A percentile compares a stretch with the other conserved stretches of the same genome.
Conservation (phyloP, 352 stramenopile genomes). For the Pythium folliculosum region DNA sequence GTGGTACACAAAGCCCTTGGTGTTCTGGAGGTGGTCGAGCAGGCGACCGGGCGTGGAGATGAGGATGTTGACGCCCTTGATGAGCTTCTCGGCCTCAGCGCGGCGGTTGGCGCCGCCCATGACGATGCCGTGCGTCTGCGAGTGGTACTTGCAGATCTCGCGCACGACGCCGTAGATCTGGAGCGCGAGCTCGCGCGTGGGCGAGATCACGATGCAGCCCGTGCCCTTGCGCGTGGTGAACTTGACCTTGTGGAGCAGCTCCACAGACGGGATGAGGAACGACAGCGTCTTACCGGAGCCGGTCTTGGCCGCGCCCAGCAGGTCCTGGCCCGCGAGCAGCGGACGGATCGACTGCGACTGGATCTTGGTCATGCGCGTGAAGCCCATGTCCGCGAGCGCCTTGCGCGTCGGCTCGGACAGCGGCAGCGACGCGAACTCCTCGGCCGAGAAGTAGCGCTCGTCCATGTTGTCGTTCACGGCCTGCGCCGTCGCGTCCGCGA, state of each 20-base stretch:
- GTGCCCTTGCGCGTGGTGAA: constrained; percentile 96
- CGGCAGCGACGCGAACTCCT: constrained; percentile 90
- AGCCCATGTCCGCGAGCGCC: constrained; percentile 89
- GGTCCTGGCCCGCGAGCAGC: constrained; percentile 94
- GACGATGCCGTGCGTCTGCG: constrained; percentile 96
- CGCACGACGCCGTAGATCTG: constrained; percentile 99
- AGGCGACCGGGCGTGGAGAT: constrained; percentile 97
- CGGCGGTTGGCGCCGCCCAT: constrained; percentile 98
- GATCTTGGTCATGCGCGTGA: constrained; percentile 97
- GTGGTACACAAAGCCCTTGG: constrained; percentile 96
- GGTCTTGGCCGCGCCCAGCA: constrained; percentile 97
- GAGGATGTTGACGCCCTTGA: constrained; percentile 97
- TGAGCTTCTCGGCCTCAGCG: constrained; percentile 94
- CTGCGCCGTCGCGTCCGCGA: constrained; percentile 46
- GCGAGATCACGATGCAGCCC: constrained; percentile 97
- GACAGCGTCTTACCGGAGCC: constrained; percentile 98
- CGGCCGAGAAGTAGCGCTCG: constrained; percentile 86
- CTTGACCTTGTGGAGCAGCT: constrained; percentile 96
- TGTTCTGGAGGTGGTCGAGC: constrained; percentile 98
- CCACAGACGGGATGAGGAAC: constrained; percentile 98
- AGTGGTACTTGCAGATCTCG: constrained; percentile 95
- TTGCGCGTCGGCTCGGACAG: constrained; percentile 91
- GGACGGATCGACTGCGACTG: constrained; percentile 96
- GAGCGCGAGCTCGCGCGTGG: constrained; percentile 97
- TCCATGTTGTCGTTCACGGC: constrained; percentile 44